Percentiles rank a stretch among this genome's conserved stretches.
phyloP scores from a whole-genome alignment of 2,329 filamentous ascomycete genomes.

The Elsinoe fawcettii region DNA sequence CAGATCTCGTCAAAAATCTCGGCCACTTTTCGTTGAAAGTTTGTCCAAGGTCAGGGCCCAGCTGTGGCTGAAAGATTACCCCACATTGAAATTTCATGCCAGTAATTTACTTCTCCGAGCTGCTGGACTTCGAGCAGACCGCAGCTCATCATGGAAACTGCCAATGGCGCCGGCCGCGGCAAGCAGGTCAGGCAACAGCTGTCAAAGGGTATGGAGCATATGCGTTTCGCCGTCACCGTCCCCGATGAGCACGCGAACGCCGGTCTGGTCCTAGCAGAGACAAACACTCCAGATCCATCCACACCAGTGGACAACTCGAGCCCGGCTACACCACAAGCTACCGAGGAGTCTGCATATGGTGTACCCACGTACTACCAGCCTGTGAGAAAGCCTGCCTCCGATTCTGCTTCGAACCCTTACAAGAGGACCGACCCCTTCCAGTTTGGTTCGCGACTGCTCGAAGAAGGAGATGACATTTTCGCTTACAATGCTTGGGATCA shows the following conservation, averaged over 20 bases:
- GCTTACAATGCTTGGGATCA: conserved; percentile 99
- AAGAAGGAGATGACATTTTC: conserved; percentile 81
- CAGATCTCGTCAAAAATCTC: conserved; percentile 4
- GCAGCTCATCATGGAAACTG: background rate
- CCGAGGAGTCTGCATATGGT: conserved; percentile 40
- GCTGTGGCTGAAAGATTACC: background rate
- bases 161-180: conserved; percentile 15
- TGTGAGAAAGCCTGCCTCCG: conserved; percentile 43
- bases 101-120: no score
- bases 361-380: conserved; percentile 42
- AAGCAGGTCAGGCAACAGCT: conserved; percentile 37
- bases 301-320: background rate
- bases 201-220: conserved; percentile 46
- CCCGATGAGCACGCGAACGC: conserved; percentile 26
- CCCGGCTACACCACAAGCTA: background rate
- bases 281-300: conserved; percentile 17
- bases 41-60: background rate
- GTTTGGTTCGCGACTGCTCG: conserved; percentile 82
- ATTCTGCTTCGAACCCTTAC: conserved; percentile 65
- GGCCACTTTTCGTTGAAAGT: background rate
- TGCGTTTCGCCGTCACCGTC: conserved; percentile 43
- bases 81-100: background rate
- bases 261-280: conserved; percentile 15
- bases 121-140: background rate
- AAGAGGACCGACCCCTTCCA: conserved; percentile 91